These are phyloP conservation scores for Pichia sp. DNA, from an alignment of 1,139 yeast genomes.

Conservation along the genomic window DNA sequence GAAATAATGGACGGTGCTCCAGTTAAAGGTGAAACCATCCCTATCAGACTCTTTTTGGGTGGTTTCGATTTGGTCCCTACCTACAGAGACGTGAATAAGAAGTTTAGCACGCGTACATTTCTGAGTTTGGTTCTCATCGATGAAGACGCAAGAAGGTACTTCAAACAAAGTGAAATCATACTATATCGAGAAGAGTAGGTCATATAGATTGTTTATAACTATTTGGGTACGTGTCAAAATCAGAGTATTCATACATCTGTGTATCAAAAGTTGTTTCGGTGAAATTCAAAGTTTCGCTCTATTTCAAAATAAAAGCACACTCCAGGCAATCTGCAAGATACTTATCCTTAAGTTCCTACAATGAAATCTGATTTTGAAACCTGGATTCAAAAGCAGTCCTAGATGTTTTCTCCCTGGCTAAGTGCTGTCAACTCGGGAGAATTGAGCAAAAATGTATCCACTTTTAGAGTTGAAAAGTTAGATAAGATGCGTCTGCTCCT, in stretches of 20 bases:
- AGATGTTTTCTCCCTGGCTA: neutral
- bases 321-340: too few species aligned
- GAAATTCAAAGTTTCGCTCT: neutral
- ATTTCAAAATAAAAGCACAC: neutral
- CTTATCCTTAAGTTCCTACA: too few species aligned
- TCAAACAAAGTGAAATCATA: slow-evolving; percentile 88
- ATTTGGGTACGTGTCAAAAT: too few species aligned
- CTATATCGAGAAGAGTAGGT: slow-evolving; percentile 50
- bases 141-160: slow-evolving; percentile 92
- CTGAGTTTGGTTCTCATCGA: slow-evolving; percentile 86
- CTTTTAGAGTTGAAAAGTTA: neutral
- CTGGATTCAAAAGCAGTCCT: too few species aligned
- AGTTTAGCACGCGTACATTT: slow-evolving; percentile 79
- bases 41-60: slow-evolving; percentile 82
- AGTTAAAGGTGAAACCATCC: slow-evolving; percentile 94
- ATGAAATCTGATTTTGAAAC: too few species aligned
- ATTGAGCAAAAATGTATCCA: neutral
- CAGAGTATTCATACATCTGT: neutral
- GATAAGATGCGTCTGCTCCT: slow-evolving; percentile 3
- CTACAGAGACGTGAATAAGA: slow-evolving; percentile 75
- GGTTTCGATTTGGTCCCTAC: slow-evolving; percentile 94
- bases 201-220: neutral
- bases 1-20: slow-evolving; percentile 99
- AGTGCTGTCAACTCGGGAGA: neutral
- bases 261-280: neutral